Evolutionary conservation across 306 rosid genomes (phyloP), one percentile per base, ranked within the genome.

Genomic region (Quercus mongolica): DNA sequence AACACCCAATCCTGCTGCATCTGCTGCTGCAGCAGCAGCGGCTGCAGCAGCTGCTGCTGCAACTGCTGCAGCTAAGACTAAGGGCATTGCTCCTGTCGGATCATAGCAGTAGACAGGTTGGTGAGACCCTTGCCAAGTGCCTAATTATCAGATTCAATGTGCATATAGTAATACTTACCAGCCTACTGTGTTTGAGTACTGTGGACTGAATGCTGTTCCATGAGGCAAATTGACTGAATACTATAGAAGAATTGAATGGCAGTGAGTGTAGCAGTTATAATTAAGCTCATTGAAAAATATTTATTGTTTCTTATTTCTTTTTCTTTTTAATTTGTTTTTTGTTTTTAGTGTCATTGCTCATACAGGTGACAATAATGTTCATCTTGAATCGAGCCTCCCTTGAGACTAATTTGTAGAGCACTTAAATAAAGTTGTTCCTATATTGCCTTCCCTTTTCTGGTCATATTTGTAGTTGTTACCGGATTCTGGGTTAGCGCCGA

Each of bases 1-100:
- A 49, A 74, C 84, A 7, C 83, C 97, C 17, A 88, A 77, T 75
- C 83, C 97, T 3, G 91, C 94, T 1, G 89, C 92, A 10, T 77
- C 97, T 13, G 96, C 94, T 1, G 90, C 94, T 0, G 96, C 93
- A 0, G 92, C 93, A 0, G 92, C 92, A 0, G 96, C 97, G 0
- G 92, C 94, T 0, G 89, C 94, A 0, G 93, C 97, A 0, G 93
- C 97, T 0, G 91, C 94, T 0, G 87, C 97, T 0, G 96, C 97
- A 33, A 80, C 92, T 33, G 93, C 98, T 44, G 92, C 94, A 5
- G 97, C 97, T 76, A 88, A 88, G 83, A 79, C 92, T 15, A 87
- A 91, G 81, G 97, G 97, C 74, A 76, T 88, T 79, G 95, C 95
- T 20, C 86, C 93, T 0, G 94, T 83, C 12, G 94, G 92, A 70